These are phyloP conservation scores for Isatis tinctoria DNA, from an alignment of 345 rosid genomes.

Conservation along the genomic window DNA sequence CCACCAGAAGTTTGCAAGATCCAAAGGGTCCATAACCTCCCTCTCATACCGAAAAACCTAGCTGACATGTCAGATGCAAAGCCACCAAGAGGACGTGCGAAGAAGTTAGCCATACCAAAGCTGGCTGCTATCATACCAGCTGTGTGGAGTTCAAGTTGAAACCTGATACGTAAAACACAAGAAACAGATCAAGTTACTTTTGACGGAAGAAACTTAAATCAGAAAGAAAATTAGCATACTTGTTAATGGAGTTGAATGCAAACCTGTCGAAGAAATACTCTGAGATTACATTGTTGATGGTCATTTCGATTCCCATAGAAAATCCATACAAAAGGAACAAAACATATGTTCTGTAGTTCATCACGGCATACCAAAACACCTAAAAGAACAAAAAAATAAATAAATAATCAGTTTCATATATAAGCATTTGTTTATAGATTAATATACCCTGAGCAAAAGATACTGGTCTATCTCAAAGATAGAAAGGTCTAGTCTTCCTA, in stretches of 20 bases:
- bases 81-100: constrained; percentile 74
- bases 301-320: constrained; percentile 63
- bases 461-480: too few species aligned
- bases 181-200: background rate
- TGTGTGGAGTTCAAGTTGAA: constrained; percentile 49
- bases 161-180: constrained; percentile 30
- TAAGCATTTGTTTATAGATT: background rate
- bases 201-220: background rate
- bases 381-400: constrained; percentile 7
- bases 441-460: too few species aligned
- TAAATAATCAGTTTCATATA: background rate
- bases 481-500: too few species aligned
- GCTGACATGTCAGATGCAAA: constrained; percentile 55
- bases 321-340: constrained; percentile 63
- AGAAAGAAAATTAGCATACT: background rate
- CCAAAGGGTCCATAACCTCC: constrained; percentile 71
- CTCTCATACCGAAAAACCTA: constrained; percentile 64
- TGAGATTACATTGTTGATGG: constrained; percentile 58
- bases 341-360: constrained; percentile 66
- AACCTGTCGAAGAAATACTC: constrained; percentile 62
- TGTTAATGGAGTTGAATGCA: background rate
- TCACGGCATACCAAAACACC: constrained; percentile 60
- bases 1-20: constrained; percentile 66
- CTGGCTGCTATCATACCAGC: constrained; percentile 69
- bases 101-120: constrained; percentile 70